Evolutionary conservation across 2,329 filamentous ascomycete species (phyloP), one percentile per base, ranked within the genome.

Genomic region (Thielaviopsis cerberus): DNA sequence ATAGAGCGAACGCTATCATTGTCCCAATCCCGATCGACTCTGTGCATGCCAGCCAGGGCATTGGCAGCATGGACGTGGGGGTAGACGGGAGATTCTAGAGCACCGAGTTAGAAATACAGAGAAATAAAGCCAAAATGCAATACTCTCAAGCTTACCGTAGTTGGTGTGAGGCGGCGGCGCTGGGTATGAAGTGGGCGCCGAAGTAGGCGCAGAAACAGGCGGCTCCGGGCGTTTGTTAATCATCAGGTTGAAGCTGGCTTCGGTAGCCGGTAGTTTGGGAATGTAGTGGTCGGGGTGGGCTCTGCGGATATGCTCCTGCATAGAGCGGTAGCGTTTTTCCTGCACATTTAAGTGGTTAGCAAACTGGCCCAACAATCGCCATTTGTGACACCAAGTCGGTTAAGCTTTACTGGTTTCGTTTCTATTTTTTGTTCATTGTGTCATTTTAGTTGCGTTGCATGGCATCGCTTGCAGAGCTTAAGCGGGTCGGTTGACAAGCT

Each of bases 271-370:
- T 65, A 97, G 85, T 79, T 97, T 96, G 54, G 92, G 84, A 66
- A 98, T 94, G 74, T 97, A 97, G 71, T 96, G 86, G 70, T 94
- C 89, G 62, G 91, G 91, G 70, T 98, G 92, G 64, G 92, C 91
- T 71, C 92, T 85, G 66, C 92, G 88, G 67, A 98, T 97, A 69
- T 98, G 92, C 79, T 98, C 92, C 73, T 97, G 92, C 88, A 98
- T 97, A 63, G 91, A 97, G 71, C 92, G 89, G 74, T 90, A 98
- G 65, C 88, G 81, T 73, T 94, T 94, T 75, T 94, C 88, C 88
- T 94, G 72, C 70, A 54, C 60, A 61, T 63, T 64, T 62, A 62
- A 59, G 59, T 61, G 58, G 64, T 67, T 64, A 63, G 65, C 22
- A 2, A 22, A 11, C 7, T 15, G 13, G 3, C 8, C 3, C 13